Conservation (phyloP, 2,329 filamentous ascomycete genomes). For the Pseudocercospora fuligena region DNA sequence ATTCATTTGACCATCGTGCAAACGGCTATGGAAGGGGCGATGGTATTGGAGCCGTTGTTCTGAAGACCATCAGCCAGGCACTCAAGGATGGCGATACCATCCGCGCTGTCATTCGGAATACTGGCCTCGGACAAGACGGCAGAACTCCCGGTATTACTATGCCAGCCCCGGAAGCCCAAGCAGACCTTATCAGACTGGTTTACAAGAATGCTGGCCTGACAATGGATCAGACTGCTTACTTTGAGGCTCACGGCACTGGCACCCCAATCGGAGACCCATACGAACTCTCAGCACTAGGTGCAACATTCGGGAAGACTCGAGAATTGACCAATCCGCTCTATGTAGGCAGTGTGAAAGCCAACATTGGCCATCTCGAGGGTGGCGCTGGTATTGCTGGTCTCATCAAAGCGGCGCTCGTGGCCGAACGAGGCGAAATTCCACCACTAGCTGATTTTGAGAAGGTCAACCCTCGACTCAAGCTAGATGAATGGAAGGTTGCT, state of each 20-base stretch:
- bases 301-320: constrained; percentile 11
- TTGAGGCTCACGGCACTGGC: constrained; percentile 33
- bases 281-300: constrained; percentile 28
- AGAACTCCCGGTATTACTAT: constrained; percentile 30
- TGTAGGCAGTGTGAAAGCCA: constrained; percentile 33
- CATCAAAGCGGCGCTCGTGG: constrained; percentile 34
- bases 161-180: constrained; percentile 7
- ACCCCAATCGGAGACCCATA: constrained; percentile 32
- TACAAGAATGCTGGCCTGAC: constrained; percentile 13
- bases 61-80: constrained; percentile 13
- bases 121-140: constrained; percentile 46
- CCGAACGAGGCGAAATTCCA: constrained; percentile 37
- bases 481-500: constrained; percentile 27
- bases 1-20: constrained; percentile 43
- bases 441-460: constrained; percentile 32
- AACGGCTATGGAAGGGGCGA: constrained; percentile 60
- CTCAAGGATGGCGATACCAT: constrained; percentile 19
- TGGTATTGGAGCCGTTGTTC: constrained; percentile 43
- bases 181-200: constrained; percentile 6
- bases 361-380: constrained; percentile 24
- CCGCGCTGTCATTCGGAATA: constrained; percentile 44
- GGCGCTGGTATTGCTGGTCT: constrained; percentile 28
- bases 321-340: constrained; percentile 14
- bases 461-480: constrained; percentile 35
- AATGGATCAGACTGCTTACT: constrained; percentile 9